Evolutionary conservation across 2,329 filamentous ascomycete species (phyloP).

Genomic region (Colletotrichum tropicale): DNA sequence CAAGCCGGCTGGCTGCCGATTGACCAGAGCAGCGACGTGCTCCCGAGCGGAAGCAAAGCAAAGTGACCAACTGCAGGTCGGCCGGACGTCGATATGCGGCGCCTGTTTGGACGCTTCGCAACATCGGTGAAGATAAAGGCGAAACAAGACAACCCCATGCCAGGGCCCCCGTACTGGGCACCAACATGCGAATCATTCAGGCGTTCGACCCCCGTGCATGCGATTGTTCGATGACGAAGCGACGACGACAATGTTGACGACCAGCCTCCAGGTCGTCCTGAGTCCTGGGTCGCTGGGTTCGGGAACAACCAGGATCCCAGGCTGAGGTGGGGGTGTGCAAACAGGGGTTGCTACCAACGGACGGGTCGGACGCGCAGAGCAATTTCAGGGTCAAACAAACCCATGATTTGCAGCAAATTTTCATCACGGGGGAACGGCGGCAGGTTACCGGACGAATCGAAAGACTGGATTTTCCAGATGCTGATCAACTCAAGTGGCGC

Average conservation of each 20-base stretch:
- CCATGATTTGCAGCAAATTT: constrained; percentile 14
- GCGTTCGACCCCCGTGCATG: background rate
- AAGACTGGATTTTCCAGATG: constrained; percentile 1
- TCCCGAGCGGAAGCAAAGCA: background rate
- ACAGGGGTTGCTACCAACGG: constrained; percentile 7
- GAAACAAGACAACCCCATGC: background rate
- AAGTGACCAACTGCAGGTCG: background rate
- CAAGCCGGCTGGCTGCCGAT: background rate
- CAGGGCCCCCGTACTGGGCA: constrained; percentile 1
- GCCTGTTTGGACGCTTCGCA: background rate
- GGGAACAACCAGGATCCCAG: constrained; percentile 8
- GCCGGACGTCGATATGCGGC: background rate
- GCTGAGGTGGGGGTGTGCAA: background rate
- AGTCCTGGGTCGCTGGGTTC: constrained; percentile 14
- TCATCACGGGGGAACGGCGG: background rate
- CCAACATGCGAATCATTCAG: background rate
- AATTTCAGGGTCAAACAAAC: constrained; percentile 17
- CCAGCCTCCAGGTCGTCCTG: background rate
- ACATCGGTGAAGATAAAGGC: background rate
- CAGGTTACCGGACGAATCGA: constrained; percentile 10
- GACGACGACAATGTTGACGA: background rate
- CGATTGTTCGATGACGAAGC: constrained; percentile 1
- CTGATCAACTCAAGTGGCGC: constrained; percentile 4
- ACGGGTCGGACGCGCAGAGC: constrained; percentile 10
- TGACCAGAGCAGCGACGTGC: background rate